Conservation (phyloP, 2,329 filamentous ascomycete species). For the Lecanicillium sp. region DNA sequence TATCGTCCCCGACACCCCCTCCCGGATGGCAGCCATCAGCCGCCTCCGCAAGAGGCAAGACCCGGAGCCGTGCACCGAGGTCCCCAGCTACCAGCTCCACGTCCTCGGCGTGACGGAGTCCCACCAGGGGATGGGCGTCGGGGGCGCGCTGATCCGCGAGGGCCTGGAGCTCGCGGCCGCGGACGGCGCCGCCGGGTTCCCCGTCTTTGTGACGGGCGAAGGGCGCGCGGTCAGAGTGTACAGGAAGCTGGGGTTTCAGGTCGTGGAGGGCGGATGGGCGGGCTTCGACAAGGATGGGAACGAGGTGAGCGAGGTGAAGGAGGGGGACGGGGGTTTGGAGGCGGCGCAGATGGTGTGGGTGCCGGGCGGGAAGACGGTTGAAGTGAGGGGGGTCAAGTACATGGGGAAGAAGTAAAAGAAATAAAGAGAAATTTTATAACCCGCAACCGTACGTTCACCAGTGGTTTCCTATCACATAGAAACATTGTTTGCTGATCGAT, state of each 20-base stretch:
- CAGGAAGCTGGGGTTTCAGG: background rate
- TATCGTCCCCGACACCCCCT: background rate
- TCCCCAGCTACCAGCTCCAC: background rate
- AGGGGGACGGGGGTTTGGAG: background rate
- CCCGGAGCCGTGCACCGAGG: background rate
- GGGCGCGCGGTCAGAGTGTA: background rate
- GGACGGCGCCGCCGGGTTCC: background rate
- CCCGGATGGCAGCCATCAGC: background rate
- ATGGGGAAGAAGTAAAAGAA: no score
- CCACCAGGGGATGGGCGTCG: background rate
- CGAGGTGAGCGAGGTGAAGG: background rate
- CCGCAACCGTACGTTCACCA: no score
- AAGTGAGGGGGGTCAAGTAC: background rate
- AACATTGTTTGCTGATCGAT: no score
- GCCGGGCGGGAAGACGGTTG: background rate
- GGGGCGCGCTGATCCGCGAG: background rate
- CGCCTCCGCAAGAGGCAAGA: background rate
- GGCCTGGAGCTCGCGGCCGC: background rate
- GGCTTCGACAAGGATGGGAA: background rate
- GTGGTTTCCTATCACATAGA: no score
- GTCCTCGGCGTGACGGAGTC: background rate
- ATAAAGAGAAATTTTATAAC: no score
- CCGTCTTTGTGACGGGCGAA: slow-evolving; percentile 8
- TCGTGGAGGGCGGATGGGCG: background rate
- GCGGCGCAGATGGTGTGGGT: slow-evolving; percentile 4